Base-by-base conservation (phyloP, 176 grass and related monocot species). In the Phyllostachys edulis region DNA sequence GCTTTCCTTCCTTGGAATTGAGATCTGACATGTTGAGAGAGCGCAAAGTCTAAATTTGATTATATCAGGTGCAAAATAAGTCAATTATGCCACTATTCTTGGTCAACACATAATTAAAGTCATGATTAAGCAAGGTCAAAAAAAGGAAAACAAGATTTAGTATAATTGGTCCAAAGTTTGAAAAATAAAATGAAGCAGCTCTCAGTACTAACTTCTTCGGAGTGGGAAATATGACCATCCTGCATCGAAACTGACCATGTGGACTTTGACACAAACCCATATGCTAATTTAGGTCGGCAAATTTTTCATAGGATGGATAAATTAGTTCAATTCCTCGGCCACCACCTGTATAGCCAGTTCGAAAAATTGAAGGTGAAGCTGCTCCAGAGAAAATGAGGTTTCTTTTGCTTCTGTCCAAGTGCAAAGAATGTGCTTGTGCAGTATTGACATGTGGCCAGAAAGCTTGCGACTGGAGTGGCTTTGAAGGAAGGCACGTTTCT, bases 401-500 rank as follows among this genome's bases (percentile, higher is more conserved):
- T 81, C 66, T 85, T 86, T 78, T 79, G 69, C 78, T 89, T 85
- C 42, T 60, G 61, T 73, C 82, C 79, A 76, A 85, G 87, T 86
- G 77, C 79, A 83, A 75, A 63, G 72, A 91, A 85, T 85, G 74
- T 47, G 80, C 67, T 63, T 74, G 51, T 63, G 63, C 27, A 26
- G 86, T 79, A 38, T 64, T 68, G 24, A 84, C 68, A 69, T 92
- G 87, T 83, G 40, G 68, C 61, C 84, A 69, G 38, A 78, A 92
- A 92, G 79, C 55, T 56, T 63, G 62, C 61, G 1, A 69, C 29
- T 89, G 17, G 74, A 86, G 90, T 92, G 52, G 52, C 61, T 89
- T 86, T 44, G 73, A 89, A 92, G 83, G 63, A 78, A 86, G 80
- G 89, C 80, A 87, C 85, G 69, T 87, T 67, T 87, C 69, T 79